phyloP scores from a whole-genome alignment of 805 yeast genomes.

The Saccharomycopsis schoenii region DNA sequence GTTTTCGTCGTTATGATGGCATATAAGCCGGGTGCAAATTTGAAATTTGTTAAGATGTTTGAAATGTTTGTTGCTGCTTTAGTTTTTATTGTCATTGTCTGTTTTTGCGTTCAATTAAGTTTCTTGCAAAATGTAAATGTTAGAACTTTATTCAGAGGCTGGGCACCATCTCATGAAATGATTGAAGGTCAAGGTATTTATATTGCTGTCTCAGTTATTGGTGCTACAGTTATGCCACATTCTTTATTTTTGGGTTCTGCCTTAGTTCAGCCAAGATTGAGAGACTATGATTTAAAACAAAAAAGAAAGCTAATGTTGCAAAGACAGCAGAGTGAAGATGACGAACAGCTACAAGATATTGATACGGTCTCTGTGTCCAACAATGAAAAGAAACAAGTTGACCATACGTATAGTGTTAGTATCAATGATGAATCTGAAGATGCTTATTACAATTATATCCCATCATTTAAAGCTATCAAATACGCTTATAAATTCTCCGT shows the following conservation, averaged over 20 bases:
- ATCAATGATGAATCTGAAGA: constrained; percentile 25
- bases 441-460: constrained; percentile 46
- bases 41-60: constrained; percentile 60
- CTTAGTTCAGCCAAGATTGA: constrained; percentile 72
- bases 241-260: constrained; percentile 79
- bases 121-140: constrained; percentile 49
- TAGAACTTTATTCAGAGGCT: constrained; percentile 21
- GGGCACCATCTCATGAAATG: constrained; percentile 32
- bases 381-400: background rate
- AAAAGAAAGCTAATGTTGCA: background rate
- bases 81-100: constrained; percentile 65
- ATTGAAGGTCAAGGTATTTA: constrained; percentile 57
- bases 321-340: background rate
- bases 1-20: constrained; percentile 74
- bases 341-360: background rate
- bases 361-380: background rate
- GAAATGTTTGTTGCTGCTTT: constrained; percentile 64
- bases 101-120: constrained; percentile 63
- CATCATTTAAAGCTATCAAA: constrained; percentile 61
- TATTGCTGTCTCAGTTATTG: constrained; percentile 70
- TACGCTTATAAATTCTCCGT: constrained; percentile 67
- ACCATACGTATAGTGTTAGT: background rate
- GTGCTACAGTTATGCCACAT: constrained; percentile 95
- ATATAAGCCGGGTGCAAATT: constrained; percentile 67
- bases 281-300: constrained; percentile 58